Base-by-base conservation (phyloP, 345 rosid genomes). In the Citrus trifoliata region DNA sequence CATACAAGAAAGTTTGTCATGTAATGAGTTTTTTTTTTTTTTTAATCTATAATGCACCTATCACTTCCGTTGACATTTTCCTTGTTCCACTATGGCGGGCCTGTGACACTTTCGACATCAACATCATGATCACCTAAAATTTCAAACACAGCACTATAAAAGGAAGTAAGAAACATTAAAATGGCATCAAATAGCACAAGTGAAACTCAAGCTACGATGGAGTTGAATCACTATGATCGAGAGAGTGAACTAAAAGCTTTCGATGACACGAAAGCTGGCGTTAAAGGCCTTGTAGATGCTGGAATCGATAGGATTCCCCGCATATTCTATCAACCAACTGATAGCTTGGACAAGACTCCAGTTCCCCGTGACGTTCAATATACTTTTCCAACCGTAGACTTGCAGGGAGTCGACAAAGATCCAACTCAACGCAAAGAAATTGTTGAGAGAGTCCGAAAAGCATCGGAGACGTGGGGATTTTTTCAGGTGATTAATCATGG, bases 401-500 rank as follows among this genome's bases (percentile, higher is more conserved):
- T 75, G 14, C 25, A 69, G 27, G n/a, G 76, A 35, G 46, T 59
- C 32, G 16, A 27, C 12, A 59, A 65, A 51, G 77, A 78, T 59
- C 46, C 78, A 30, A 46, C 0, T 64, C 66, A 46, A 19, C 70
- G 70, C 35, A 73, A 63, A 51, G 73, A 66, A 80, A 38, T 79
- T 33, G 62, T 70, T 25, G 68, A 74, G n/a, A 51, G 56, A 22
- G 48, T 69, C 19, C 4, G 56, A 63, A 69, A 66, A 30, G 64
- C 60, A 21, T 33, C 40, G 37, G 66, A 30, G 74, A 65, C 37
- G 3, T n/a, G 10, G 77, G 81, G 81, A 35, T 79, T 79, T 37
- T 79, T 79, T 71, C 72, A 79, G 38, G 27, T 79, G 37, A 65
- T 64, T 6, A 79, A 79, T 12, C 81, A 79, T 35, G 81, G 81